These are phyloP conservation scores for Tetrahymena thermophila DNA, from an alignment of 73 alveolate species.

Conservation along the genomic window DNA sequence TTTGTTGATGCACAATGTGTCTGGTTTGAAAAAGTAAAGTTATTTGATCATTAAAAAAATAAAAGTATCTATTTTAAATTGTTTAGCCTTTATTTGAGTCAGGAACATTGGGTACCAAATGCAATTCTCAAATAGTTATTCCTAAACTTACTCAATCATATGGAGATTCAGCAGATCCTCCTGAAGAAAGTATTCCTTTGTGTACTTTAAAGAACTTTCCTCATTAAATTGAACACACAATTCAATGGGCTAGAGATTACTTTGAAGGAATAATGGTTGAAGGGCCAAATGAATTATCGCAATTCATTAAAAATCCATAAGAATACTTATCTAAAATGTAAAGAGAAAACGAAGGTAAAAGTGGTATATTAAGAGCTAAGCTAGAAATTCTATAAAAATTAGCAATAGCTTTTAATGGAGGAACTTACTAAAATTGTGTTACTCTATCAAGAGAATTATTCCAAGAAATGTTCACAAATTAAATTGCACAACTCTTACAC, in stretches of 20 bases:
- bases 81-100: conserved; percentile 82
- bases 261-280: conserved; percentile 75
- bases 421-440: conserved; percentile 66
- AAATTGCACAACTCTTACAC: conserved; percentile 54
- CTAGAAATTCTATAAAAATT: conserved; percentile 58
- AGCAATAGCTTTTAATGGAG: conserved; percentile 52
- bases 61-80: neutral
- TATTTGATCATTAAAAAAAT: neutral
- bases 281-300: conserved; percentile 51
- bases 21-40: conserved; percentile 67
- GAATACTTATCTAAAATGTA: conserved; percentile 49
- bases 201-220: conserved; percentile 98
- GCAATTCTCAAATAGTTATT: conserved; percentile 79
- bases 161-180: conserved; percentile 83
- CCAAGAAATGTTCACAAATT: conserved; percentile 52
- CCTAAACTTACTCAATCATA: conserved; percentile 88
- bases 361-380: conserved; percentile 46
- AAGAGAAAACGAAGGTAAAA: conserved; percentile 36
- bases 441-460: conserved; percentile 60
- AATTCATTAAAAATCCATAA: conserved; percentile 68
- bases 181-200: conserved; percentile 85
- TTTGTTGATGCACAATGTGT: conserved; percentile 96
- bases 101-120: conserved; percentile 95
- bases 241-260: conserved; percentile 98
- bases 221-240: conserved; percentile 94